phyloP scores from a whole-genome alignment of 2,329 filamentous ascomycete genomes.

The Apiospora phragmitis region DNA sequence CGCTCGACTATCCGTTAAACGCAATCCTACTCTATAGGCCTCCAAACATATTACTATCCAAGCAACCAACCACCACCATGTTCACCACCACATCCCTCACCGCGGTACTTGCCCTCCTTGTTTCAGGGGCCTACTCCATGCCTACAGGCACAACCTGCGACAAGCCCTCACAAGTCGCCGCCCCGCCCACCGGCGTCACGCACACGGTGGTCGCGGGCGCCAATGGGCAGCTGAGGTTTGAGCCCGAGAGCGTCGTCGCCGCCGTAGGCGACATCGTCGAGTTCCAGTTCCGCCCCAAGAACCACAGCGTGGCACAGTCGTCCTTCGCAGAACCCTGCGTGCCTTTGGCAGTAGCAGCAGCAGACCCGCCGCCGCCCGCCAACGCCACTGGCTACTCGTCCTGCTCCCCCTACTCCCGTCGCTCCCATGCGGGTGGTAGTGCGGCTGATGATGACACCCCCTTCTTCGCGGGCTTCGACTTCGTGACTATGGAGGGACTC shows the following conservation, averaged over 20 bases:
- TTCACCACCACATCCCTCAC: background rate
- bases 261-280: slow-evolving; percentile 63
- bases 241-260: slow-evolving; percentile 65
- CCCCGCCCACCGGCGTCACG: background rate
- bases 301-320: slow-evolving; percentile 80
- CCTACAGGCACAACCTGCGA: slow-evolving; percentile 10
- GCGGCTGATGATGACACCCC: background rate
- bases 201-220: slow-evolving; percentile 49
- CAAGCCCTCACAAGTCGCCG: background rate
- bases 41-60: too few relatives aligned
- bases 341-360: slow-evolving; percentile 36
- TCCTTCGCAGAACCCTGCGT: slow-evolving; percentile 71
- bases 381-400: background rate
- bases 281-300: slow-evolving; percentile 66
- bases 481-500: slow-evolving; percentile 2
- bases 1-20: background rate
- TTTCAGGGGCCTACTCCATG: background rate
- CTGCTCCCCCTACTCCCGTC: background rate
- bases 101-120: background rate
- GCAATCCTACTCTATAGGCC: background rate
- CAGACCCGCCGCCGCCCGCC: background rate
- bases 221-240: slow-evolving; percentile 60
- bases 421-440: background rate
- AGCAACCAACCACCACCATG: background rate
- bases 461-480: slow-evolving; percentile 17